phyloP scores from a whole-genome alignment of 441 rosid species.

The Pelargonium cotyledonis region DNA sequence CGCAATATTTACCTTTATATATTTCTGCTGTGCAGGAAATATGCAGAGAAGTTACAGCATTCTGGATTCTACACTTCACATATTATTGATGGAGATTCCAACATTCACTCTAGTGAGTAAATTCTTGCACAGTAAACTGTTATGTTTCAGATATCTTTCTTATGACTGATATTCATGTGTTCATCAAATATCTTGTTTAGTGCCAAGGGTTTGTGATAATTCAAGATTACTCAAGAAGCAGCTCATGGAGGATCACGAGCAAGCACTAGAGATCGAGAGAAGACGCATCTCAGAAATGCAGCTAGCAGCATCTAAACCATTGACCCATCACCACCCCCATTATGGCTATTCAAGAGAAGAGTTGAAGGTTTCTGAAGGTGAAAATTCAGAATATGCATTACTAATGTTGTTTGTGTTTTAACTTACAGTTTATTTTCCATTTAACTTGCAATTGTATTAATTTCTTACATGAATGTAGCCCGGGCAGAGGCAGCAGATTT shows the following conservation, averaged over 20 bases:
- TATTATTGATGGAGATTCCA: slow-evolving; percentile 37
- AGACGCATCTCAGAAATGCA: slow-evolving; percentile 34
- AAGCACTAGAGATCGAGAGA: slow-evolving; percentile 36
- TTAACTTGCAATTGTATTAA: too few species aligned
- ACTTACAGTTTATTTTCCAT: too few species aligned
- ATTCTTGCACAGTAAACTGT: too few species aligned
- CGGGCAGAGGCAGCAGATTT: slow-evolving; percentile 28
- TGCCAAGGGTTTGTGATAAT: slow-evolving; percentile 39
- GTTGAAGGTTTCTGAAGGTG: slow-evolving; percentile 40
- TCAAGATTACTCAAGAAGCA: slow-evolving; percentile 45
- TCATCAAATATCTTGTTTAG: slow-evolving; percentile 8
- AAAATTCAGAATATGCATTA: neutral
- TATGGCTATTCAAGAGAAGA: slow-evolving; percentile 29
- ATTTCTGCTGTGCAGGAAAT: slow-evolving; percentile 30
- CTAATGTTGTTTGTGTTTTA: neutral
- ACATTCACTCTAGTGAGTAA: slow-evolving; percentile 44
- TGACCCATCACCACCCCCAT: slow-evolving; percentile 25
- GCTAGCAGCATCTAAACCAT: slow-evolving; percentile 25
- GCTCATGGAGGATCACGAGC: slow-evolving; percentile 41
- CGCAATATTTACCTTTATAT: too few species aligned
- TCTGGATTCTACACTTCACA: slow-evolving; percentile 31
- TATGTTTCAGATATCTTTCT: too few species aligned
- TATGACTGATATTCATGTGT: too few species aligned
- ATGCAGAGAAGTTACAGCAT: slow-evolving; percentile 41
- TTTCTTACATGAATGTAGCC: too few species aligned